phyloP scores from a whole-genome alignment of 768 basidiomycete species.

The Stropharia rugosoannulata region DNA sequence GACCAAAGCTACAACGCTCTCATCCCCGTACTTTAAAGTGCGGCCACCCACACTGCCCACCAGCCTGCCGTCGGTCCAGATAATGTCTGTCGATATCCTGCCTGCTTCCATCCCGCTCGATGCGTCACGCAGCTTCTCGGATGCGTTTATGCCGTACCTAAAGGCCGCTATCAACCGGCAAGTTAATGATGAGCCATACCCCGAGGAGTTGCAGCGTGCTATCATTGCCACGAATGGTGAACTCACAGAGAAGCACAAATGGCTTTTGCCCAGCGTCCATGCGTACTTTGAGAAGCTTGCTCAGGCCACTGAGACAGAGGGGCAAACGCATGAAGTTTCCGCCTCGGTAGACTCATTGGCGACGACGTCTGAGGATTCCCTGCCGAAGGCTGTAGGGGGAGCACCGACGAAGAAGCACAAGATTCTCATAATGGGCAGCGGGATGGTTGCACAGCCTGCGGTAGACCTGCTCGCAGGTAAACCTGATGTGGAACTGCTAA shows the following conservation, averaged over 20 bases:
- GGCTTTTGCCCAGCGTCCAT: slow-evolving; percentile 56
- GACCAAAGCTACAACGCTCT: slow-evolving; percentile 72
- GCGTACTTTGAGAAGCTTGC: slow-evolving; percentile 30
- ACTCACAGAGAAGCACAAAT: slow-evolving; percentile 50
- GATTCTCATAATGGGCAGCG: slow-evolving; percentile 83
- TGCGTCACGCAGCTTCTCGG: slow-evolving; percentile 76
- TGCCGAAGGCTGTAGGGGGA: neutral
- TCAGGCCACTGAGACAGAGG: neutral
- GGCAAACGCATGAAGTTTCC: neutral
- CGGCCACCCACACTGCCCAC: slow-evolving; percentile 38
- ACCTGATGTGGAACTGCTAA: slow-evolving; percentile 63
- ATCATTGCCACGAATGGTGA: slow-evolving; percentile 65
- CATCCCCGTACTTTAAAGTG: slow-evolving; percentile 65
- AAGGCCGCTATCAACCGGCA: slow-evolving; percentile 43
- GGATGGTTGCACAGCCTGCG: slow-evolving; percentile 94
- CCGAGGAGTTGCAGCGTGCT: slow-evolving; percentile 60
- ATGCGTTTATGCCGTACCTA: slow-evolving; percentile 67
- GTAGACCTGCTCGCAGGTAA: slow-evolving; percentile 69
- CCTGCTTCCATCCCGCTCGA: slow-evolving; percentile 83
- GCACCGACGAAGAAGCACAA: slow-evolving; percentile 30
- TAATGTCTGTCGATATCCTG: slow-evolving; percentile 92
- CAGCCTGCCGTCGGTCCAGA: slow-evolving; percentile 55
- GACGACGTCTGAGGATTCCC: neutral
- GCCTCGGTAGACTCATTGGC: no score
- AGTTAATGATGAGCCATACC: slow-evolving; percentile 11